phyloP scores from a whole-genome alignment of 2,329 filamentous ascomycete species.

The Calonectria naviculata region DNA sequence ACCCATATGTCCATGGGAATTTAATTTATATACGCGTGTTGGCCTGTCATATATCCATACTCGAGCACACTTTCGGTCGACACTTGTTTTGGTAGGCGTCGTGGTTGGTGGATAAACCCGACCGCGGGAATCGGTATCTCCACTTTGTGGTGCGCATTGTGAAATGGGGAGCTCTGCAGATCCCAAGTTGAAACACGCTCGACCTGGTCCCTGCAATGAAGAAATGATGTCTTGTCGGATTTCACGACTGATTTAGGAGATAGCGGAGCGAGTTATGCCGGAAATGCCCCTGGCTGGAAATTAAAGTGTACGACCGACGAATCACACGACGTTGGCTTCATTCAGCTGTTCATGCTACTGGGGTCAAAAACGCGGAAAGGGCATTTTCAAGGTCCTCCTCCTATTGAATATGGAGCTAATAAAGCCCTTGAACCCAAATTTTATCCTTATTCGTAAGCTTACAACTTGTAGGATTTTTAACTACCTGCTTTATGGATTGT shows the following conservation, averaged over 20 bases:
- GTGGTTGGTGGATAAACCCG: neutral
- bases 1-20: neutral
- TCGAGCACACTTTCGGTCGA: neutral
- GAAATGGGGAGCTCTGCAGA: neutral
- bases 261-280: neutral
- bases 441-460: conserved; percentile 4
- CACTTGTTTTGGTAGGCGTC: neutral
- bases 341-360: neutral
- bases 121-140: neutral
- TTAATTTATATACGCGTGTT: neutral
- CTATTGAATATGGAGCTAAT: neutral
- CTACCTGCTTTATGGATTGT: no score
- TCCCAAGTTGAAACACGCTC: neutral
- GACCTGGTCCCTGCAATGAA: neutral
- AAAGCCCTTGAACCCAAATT: neutral
- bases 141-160: neutral
- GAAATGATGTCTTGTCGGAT: neutral
- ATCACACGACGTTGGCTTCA: neutral
- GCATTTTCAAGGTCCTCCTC: neutral
- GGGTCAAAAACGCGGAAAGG: neutral
- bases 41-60: neutral
- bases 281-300: neutral
- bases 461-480: no score
- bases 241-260: neutral
- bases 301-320: neutral